Evolutionary conservation across 495 filamentous ascomycete species (phyloP), one percentile per base, ranked within the genome.

Genomic region (Lasiosphaeris hirsuta): DNA sequence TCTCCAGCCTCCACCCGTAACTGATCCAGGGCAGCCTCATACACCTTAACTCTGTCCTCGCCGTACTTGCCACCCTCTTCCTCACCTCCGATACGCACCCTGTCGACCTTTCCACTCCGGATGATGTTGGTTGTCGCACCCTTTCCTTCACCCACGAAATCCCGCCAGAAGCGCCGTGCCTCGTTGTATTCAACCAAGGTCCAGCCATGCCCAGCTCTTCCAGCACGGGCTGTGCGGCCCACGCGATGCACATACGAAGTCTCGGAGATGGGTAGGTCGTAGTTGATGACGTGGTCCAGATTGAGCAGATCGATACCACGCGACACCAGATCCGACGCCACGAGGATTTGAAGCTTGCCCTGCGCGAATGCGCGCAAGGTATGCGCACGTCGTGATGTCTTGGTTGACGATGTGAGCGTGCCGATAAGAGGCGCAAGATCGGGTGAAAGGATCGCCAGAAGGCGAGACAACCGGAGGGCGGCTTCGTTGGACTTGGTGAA

Each of bases 231-330:
- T 0, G 94, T 97, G 54, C 94, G 84, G 9, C 94, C 94, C 10
- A 96, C 90, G 17, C 94, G 87, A 71, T 98, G 94, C 10, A 97
- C 87, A 62, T 97, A 98, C 14, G 84, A 87, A 4, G 85, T 88
- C 19, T 90, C 73, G 57, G 83, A 88, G 8, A 83, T 80, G 0
- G 94, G 95, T 36, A 97, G 77, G 67, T 97, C 94, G 75, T 98
- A 98, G 69, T 97, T 97, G 63, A 97, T 76, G 10, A 97, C 90
- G 61, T 96, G 88, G 19, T 84, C 84, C 19, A 97, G 78, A 19
- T 84, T 81, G 1, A 80, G 80, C 1, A 96, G 76, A 67, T 98
- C 94, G n/a, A 98, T 84, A 64, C 94, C 94, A 44, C 95, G 89
- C 1, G 93, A 88, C 1, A 93, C 91, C 19, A 93, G 86, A 66